Evolutionary conservation across 768 basidiomycete species (phyloP).

Genomic region (Piloderma croceum): DNA sequence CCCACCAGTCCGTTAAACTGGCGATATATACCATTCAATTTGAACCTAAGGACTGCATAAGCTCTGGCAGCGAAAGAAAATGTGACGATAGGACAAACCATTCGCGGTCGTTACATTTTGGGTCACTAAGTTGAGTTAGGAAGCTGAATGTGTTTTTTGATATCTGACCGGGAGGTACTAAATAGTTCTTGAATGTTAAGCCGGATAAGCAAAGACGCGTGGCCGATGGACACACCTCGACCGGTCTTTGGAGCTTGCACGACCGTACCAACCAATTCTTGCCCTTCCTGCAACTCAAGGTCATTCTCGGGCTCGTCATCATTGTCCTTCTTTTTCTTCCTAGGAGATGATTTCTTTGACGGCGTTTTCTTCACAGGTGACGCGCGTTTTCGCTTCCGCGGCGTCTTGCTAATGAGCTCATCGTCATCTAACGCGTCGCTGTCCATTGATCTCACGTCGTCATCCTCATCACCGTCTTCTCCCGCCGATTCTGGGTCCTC

Average conservation of each 20-base stretch:
- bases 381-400: neutral
- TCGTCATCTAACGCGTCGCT: neutral
- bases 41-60: slow-evolving; percentile 56
- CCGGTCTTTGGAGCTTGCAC: slow-evolving; percentile 81
- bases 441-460: neutral
- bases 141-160: slow-evolving; percentile 85
- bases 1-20: neutral
- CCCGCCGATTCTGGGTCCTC: neutral
- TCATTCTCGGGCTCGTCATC: slow-evolving; percentile 38
- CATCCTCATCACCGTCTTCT: slow-evolving; percentile 4
- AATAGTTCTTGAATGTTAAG: no score
- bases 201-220: no score
- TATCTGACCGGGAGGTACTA: slow-evolving; percentile 80
- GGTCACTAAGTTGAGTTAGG: slow-evolving; percentile 59
- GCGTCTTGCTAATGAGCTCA: neutral
- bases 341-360: neutral
- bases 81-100: slow-evolving; percentile 43
- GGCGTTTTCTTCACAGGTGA: neutral
- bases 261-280: slow-evolving; percentile 68
- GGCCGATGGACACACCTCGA: slow-evolving; percentile 48
- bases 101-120: slow-evolving; percentile 76
- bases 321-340: slow-evolving; percentile 22
- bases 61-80: neutral
- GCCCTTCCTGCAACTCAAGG: slow-evolving; percentile 52
- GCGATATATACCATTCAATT: slow-evolving; percentile 55